phyloP scores from a whole-genome alignment of 164 flowering plant genomes.

The Chimonanthus praecox region DNA sequence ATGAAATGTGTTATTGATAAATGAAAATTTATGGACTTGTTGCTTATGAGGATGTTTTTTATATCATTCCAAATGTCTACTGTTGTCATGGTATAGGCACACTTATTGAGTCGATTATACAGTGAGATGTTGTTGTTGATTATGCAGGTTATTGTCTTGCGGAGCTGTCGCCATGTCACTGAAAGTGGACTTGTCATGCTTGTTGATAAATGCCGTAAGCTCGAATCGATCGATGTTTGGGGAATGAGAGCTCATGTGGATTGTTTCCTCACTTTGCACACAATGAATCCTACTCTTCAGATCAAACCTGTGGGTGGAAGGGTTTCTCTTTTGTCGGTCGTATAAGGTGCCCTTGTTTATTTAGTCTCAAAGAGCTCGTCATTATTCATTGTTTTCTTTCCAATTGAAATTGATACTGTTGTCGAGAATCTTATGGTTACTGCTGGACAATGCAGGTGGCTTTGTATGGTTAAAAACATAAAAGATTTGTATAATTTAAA shows the following conservation, averaged over 20 bases:
- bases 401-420: not conserved
- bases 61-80: not conserved
- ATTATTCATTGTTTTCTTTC: not conserved
- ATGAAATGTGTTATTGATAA: not conserved
- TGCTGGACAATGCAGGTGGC: conserved; percentile 4
- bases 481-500: no score
- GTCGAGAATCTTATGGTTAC: conserved; percentile 1
- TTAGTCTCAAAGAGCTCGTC: not conserved
- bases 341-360: conserved; percentile 1
- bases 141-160: conserved; percentile 62
- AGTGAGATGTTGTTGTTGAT: not conserved
- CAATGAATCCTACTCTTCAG: conserved; percentile 72
- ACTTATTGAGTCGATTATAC: not conserved
- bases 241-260: conserved; percentile 76
- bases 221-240: conserved; percentile 75
- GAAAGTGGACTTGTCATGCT: conserved; percentile 68
- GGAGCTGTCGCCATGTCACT: conserved; percentile 96
- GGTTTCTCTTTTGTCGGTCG: conserved; percentile 29
- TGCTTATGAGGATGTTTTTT: not conserved
- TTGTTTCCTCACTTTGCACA: conserved; percentile 59
- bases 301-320: conserved; percentile 47
- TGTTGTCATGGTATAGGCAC: not conserved
- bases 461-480: not conserved
- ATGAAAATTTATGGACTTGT: not conserved
- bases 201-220: conserved; percentile 67